Evolutionary conservation across 331 rosid genomes (phyloP).

Genomic region (Rhamnella rubrinervis): DNA sequence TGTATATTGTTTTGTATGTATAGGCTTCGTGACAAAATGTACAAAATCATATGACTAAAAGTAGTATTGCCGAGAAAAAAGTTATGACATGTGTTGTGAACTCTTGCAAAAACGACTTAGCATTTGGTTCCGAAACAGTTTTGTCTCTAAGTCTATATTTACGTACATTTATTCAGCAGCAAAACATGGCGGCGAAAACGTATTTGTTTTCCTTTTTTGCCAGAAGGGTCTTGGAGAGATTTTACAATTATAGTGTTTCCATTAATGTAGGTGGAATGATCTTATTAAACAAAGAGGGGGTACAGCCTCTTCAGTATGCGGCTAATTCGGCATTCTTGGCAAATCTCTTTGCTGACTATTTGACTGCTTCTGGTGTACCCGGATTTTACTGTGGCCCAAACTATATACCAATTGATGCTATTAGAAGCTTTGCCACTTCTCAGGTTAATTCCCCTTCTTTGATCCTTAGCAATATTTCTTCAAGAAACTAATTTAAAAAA

Average conservation of each 20-base stretch:
- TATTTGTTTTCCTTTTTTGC: too few species aligned
- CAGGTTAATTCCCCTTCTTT: slow-evolving; percentile 38
- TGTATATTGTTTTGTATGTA: background rate
- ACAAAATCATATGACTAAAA: too few species aligned
- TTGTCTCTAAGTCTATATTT: too few species aligned
- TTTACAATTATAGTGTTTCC: background rate
- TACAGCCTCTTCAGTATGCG: slow-evolving; percentile 53
- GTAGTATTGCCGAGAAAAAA: too few species aligned
- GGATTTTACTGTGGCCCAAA: slow-evolving; percentile 59
- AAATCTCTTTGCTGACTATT: slow-evolving; percentile 56
- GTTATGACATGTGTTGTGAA: too few species aligned
- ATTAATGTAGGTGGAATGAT: slow-evolving; percentile 41
- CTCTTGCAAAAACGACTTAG: too few species aligned
- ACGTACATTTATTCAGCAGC: too few species aligned
- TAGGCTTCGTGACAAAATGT: too few species aligned
- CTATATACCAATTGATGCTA: slow-evolving; percentile 25
- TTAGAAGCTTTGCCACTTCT: slow-evolving; percentile 60
- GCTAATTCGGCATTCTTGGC: slow-evolving; percentile 72
- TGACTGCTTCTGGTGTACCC: slow-evolving; percentile 41
- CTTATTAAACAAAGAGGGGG: slow-evolving; percentile 38
- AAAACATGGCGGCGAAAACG: too few species aligned
- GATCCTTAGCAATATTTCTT: background rate
- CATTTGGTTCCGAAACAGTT: too few species aligned
- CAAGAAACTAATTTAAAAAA: too few species aligned
- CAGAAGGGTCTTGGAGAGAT: too few species aligned